These are phyloP conservation scores for Porcisia hertigi DNA, from an alignment of 208 protist species.

Conservation along the genomic window DNA sequence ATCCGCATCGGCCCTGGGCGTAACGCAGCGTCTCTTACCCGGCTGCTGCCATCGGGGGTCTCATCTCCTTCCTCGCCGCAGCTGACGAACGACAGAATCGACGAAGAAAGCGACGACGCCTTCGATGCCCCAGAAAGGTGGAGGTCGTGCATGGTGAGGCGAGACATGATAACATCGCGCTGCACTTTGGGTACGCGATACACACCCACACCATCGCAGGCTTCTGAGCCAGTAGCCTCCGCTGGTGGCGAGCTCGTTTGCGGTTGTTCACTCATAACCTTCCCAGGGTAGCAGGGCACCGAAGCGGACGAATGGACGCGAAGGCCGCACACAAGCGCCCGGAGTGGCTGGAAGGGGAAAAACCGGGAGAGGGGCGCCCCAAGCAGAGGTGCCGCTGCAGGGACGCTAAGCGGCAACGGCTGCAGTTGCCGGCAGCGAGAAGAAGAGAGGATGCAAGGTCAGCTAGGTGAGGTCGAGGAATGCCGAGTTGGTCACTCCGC, in stretches of 20 bases:
- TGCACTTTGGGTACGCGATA: conserved; percentile 35
- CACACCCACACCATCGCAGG: neutral
- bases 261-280: neutral
- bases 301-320: neutral
- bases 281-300: neutral
- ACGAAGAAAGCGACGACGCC: neutral
- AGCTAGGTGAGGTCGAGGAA: neutral
- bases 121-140: conserved; percentile 20
- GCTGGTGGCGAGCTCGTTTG: neutral
- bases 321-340: neutral
- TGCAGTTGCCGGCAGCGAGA: neutral
- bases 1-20: conserved; percentile 9
- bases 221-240: neutral
- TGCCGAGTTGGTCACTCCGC: neutral
- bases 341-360: too few relatives aligned
- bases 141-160: conserved; percentile 27
- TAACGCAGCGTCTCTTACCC: neutral
- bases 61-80: neutral
- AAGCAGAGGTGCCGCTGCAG: neutral
- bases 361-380: neutral
- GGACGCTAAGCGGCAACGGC: neutral
- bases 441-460: too few relatives aligned
- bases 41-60: neutral
- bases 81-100: conserved; percentile 1
- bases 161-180: conserved; percentile 47